Conservation (phyloP, 768 basidiomycete species). For the Kwoniella heveanensis region DNA sequence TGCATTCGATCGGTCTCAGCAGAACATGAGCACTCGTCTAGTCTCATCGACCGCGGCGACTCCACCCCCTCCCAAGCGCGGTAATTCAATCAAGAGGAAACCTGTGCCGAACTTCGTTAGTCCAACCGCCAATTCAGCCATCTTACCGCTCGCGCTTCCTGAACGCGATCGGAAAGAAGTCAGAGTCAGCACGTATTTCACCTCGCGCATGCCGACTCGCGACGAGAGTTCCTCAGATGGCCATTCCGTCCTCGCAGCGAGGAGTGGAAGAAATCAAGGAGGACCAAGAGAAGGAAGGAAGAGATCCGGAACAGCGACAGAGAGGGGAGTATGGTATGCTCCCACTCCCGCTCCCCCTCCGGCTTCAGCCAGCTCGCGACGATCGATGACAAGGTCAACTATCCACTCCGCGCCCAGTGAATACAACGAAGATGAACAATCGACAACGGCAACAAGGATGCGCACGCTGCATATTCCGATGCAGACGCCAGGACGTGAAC, state of each 20-base stretch:
- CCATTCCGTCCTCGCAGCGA: too few species aligned
- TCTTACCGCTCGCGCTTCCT: not conserved
- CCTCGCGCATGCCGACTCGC: not conserved
- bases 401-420: not conserved
- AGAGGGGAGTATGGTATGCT: slow-evolving; percentile 6
- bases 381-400: not conserved
- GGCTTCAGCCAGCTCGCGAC: not conserved
- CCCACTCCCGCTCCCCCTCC: too few species aligned
- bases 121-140: not conserved
- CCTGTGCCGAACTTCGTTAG: slow-evolving; percentile 7
- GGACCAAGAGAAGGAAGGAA: not conserved
- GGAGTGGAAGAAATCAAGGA: too few species aligned
- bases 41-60: too few species aligned
- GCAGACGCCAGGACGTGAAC: too few species aligned
- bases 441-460: too few species aligned
- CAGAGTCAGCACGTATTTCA: slow-evolving; percentile 1
- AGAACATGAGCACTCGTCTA: too few species aligned
- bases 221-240: not conserved
- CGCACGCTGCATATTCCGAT: too few species aligned
- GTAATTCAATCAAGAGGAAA: slow-evolving; percentile 23
- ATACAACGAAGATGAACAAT: too few species aligned
- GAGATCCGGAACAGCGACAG: slow-evolving; percentile 8
- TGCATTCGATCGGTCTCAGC: too few species aligned
- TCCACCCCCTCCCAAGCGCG: not conserved
- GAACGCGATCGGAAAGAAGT: not conserved